Evolutionary conservation across 1,139 yeast species (phyloP).

Genomic region (Hyphopichia wangnamkhiaoensis): DNA sequence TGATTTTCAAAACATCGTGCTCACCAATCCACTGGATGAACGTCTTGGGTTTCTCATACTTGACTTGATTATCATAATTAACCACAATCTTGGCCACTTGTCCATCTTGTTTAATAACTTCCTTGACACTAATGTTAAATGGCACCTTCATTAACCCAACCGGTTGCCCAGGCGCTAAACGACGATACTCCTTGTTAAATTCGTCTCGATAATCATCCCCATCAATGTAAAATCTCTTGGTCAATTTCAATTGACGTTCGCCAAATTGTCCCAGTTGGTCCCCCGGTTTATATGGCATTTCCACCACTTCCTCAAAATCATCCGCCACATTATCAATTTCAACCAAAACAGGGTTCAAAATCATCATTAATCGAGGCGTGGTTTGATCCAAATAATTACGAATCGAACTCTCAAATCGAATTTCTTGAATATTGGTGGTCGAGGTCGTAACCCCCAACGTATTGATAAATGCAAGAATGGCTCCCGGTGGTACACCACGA

Average conservation of each 20-base stretch:
- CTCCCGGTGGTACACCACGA: conserved; percentile 99
- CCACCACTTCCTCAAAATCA: conserved; percentile 65
- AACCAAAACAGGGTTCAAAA: conserved; percentile 82
- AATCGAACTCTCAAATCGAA: conserved; percentile 86
- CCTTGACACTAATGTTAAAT: conserved; percentile 71
- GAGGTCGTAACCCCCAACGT: conserved; percentile 96
- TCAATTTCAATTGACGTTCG: conserved; percentile 72
- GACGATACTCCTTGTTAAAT: conserved; percentile 65
- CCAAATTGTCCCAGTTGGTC: conserved; percentile 67
- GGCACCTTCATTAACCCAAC: conserved; percentile 97
- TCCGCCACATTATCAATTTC: conserved; percentile 81
- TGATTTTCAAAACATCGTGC: conserved; percentile 52
- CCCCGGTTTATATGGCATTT: conserved; percentile 91
- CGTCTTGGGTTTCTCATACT: conserved; percentile 79
- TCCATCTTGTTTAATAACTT: conserved; percentile 65
- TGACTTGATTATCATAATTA: conserved; percentile 65
- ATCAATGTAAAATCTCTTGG: conserved; percentile 79
- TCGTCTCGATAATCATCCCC: conserved; percentile 81
- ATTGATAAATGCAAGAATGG: conserved; percentile 87
- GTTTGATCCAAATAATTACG: conserved; percentile 85
- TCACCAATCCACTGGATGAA: conserved; percentile 96
- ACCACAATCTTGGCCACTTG: conserved; percentile 71
- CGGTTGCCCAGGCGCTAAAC: conserved; percentile 90
- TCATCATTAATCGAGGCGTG: conserved; percentile 94
- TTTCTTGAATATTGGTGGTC: conserved; percentile 85